phyloP scores from a whole-genome alignment of 2,329 filamentous ascomycete genomes.

The Byssothecium circinans region DNA sequence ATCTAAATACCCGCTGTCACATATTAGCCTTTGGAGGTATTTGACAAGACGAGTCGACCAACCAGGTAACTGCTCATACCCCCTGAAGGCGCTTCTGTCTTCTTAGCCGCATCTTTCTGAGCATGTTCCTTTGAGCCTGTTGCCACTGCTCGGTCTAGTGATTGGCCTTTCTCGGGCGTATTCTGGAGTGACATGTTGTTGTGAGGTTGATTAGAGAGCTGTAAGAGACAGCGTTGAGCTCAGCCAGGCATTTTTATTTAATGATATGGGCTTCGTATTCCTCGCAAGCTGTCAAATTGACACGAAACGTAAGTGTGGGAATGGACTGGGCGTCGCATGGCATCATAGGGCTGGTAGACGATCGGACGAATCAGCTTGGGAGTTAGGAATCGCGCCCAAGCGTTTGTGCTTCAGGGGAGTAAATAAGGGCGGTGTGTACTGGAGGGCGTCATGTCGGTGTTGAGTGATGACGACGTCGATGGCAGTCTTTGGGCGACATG shows the following conservation, averaged over 20 bases:
- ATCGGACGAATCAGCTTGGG: conserved; percentile 4
- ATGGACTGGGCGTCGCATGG: neutral
- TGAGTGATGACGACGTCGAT: neutral
- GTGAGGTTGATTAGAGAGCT: too few relatives aligned
- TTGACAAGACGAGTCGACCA: conserved; percentile 3
- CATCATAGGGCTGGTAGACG: conserved; percentile 1
- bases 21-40: neutral
- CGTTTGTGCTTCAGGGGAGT: neutral
- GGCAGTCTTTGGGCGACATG: neutral
- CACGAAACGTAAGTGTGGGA: too few relatives aligned
- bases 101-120: conserved; percentile 5
- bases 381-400: neutral
- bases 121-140: conserved; percentile 4
- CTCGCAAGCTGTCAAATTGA: conserved; percentile 2
- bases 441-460: neutral
- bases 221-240: neutral
- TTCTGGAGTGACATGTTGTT: neutral
- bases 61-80: conserved; percentile 30
- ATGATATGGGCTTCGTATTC: neutral
- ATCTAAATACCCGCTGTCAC: conserved; percentile 38
- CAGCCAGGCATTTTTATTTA: too few relatives aligned
- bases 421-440: neutral
- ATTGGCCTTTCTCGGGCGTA: conserved; percentile 1
- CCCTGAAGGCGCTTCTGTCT: conserved; percentile 16
- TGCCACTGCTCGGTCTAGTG: conserved; percentile 6